A percentile compares a stretch with the other conserved stretches of the same genome.
These are phyloP conservation scores for Mimosa pudica DNA, from an alignment of 306 rosid genomes.

Conservation along the genomic window DNA sequence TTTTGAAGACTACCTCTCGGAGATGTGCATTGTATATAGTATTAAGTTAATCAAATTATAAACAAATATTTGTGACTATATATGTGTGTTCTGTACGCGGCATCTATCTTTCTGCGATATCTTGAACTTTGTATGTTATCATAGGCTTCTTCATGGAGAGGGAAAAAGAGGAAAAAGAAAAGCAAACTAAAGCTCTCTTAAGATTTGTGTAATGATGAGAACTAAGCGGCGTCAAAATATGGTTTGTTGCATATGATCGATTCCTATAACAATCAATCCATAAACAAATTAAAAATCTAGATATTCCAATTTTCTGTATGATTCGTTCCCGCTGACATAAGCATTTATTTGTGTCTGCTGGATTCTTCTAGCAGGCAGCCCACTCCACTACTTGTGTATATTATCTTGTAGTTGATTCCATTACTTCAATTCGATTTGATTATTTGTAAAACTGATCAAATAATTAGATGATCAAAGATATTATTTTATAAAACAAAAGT, in stretches of 20 bases:
- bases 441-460: neutral
- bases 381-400: neutral
- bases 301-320: neutral
- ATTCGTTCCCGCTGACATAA: constrained; percentile 22
- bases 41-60: constrained; percentile 4
- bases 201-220: constrained; percentile 40
- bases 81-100: neutral
- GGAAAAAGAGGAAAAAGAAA: neutral
- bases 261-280: constrained; percentile 18
- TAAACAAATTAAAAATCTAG: neutral
- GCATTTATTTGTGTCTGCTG: neutral
- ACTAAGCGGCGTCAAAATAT: constrained; percentile 32
- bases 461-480: neutral
- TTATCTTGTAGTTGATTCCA: neutral
- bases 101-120: constrained; percentile 11
- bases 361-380: constrained; percentile 6
- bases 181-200: neutral
- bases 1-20: neutral
- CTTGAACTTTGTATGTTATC: constrained; percentile 3
- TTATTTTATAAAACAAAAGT: neutral
- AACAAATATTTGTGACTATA: neutral
- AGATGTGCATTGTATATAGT: neutral
- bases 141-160: neutral
- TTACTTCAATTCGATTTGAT: neutral
- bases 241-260: constrained; percentile 29